These are phyloP conservation scores for Sugiyamaella novakii DNA, from an alignment of 1,139 yeast species.

Conservation along the genomic window DNA sequence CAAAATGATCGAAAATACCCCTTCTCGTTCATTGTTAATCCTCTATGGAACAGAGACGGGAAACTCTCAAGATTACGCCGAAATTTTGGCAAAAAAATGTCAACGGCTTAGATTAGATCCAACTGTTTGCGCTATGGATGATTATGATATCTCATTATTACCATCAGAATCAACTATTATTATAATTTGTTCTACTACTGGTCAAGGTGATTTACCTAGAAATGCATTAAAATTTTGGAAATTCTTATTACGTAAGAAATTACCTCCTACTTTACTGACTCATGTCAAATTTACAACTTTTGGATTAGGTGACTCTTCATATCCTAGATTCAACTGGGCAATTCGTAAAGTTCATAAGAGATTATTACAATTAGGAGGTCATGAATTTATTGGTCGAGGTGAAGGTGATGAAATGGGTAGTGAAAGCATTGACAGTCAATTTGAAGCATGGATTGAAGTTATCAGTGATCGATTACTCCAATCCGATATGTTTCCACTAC, in stretches of 20 bases:
- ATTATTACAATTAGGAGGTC: conserved; percentile 77
- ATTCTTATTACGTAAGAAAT: conserved; percentile 64
- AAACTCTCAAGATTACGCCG: conserved; percentile 84
- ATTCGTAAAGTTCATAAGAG: conserved; percentile 78
- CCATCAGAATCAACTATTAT: conserved; percentile 44
- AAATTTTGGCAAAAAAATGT: conserved; percentile 58
- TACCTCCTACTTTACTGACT: conserved; percentile 59
- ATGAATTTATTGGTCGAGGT: conserved; percentile 68
- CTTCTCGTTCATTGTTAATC: conserved; percentile 48
- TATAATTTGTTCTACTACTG: conserved; percentile 84
- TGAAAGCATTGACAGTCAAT: conserved; percentile 78
- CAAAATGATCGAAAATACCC: no score
- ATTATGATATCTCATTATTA: conserved; percentile 43
- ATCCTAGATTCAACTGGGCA: conserved; percentile 83
- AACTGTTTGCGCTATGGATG: conserved; percentile 54
- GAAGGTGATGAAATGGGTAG: conserved; percentile 88
- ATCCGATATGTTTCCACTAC: conserved; percentile 15
- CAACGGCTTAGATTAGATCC: conserved; percentile 59
- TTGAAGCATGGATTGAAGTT: conserved; percentile 68
- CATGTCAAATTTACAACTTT: conserved; percentile 70
- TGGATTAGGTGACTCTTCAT: conserved; percentile 95
- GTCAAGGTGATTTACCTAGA: conserved; percentile 92
- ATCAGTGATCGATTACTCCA: conserved; percentile 35
- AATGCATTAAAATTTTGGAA: conserved; percentile 75
- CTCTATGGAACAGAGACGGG: conserved; percentile 95